A percentile compares a stretch with the other conserved stretches of the same genome.
Evolutionary conservation across 345 rosid species (phyloP).

Genomic region (Gossypium bickii): DNA sequence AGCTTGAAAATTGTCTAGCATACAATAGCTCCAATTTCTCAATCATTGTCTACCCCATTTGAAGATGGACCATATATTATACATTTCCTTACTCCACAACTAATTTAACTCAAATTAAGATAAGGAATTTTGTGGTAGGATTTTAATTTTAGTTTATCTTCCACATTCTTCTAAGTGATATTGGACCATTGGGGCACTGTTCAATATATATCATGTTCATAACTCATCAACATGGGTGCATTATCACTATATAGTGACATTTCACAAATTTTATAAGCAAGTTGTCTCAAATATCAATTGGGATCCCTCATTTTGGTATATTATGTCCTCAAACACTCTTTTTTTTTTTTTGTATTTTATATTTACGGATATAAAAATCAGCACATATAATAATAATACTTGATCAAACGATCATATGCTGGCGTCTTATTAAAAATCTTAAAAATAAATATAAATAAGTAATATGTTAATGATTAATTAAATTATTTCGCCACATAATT

Average conservation of each 20-base stretch:
- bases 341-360: background rate
- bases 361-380: background rate
- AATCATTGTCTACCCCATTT: background rate
- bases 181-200: background rate
- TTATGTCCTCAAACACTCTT: background rate
- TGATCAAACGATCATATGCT: background rate
- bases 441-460: too few species aligned
- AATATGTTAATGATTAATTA: too few species aligned
- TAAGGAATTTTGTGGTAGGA: background rate
- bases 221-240: background rate
- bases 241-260: background rate
- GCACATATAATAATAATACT: background rate
- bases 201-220: background rate
- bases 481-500: too few species aligned
- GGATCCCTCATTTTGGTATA: background rate
- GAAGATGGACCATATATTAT: background rate
- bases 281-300: background rate
- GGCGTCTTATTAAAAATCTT: too few species aligned
- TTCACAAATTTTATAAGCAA: background rate
- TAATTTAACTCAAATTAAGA: background rate
- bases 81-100: background rate
- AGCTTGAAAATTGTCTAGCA: background rate
- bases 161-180: background rate
- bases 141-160: background rate
- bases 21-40: background rate